These are phyloP conservation scores for Dentiscutata heterogama DNA, from an alignment of 371 early-diverging fungal genomes.

Conservation along the genomic window DNA sequence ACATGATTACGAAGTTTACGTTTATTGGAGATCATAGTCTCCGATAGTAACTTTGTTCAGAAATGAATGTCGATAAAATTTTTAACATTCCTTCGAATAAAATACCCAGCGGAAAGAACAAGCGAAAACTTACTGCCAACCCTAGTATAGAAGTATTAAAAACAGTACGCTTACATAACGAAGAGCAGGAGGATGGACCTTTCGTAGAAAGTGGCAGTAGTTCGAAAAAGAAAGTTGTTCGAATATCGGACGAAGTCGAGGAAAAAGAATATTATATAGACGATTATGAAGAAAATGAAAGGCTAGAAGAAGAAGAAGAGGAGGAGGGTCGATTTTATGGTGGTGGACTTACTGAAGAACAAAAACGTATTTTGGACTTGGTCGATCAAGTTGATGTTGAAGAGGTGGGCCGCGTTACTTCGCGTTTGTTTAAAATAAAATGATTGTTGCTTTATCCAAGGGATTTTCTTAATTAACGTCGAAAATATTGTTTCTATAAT, in stretches of 20 bases:
- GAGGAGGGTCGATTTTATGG: conserved; percentile 87
- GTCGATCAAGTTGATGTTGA: conserved; percentile 88
- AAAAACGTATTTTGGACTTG: conserved; percentile 80
- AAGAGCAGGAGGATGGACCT: conserved; percentile 49
- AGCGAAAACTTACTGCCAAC: conserved; percentile 58
- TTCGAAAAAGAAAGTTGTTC: conserved; percentile 45
- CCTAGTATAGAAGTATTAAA: conserved; percentile 44
- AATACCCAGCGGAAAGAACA: conserved; percentile 67
- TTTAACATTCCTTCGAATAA: conserved; percentile 60
- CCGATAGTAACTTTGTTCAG: background rate
- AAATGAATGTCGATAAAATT: conserved; percentile 32
- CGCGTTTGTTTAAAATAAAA: background rate
- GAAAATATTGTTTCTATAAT: conserved; percentile 2
- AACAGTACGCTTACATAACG: conserved; percentile 46
- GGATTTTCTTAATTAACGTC: background rate
- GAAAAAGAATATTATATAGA: conserved; percentile 45
- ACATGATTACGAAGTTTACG: too few relatives aligned
- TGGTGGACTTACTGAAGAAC: conserved; percentile 83
- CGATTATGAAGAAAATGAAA: conserved; percentile 56
- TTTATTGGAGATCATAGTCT: too few relatives aligned
- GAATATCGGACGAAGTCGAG: conserved; percentile 53
- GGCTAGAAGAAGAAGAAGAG: conserved; percentile 59
- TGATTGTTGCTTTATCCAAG: background rate
- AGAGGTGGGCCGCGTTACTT: conserved; percentile 59
- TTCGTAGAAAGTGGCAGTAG: background rate